A percentile compares a stretch with the other conserved stretches of the same genome.
Conservation (phyloP, 306 rosid species). For the Vicia villosa region DNA sequence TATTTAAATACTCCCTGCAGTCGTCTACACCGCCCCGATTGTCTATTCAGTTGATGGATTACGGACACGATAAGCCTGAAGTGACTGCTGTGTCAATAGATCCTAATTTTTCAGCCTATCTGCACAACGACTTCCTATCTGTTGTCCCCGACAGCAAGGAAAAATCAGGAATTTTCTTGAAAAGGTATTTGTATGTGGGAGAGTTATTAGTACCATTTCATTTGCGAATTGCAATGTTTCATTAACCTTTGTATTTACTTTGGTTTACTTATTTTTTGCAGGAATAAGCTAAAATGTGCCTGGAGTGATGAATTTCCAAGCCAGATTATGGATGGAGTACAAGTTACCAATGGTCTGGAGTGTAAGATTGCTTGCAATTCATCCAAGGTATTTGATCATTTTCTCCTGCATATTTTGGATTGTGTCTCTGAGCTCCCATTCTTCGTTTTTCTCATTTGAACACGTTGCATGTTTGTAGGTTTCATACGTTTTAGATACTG, state of each 20-base stretch:
- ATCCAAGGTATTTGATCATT: conserved; percentile 63
- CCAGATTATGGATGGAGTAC: conserved; percentile 76
- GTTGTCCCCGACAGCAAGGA: conserved; percentile 75
- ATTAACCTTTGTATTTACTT: conserved; percentile 37
- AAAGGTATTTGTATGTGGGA: conserved; percentile 60
- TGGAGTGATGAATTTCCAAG: conserved; percentile 66
- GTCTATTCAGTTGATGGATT: conserved; percentile 93
- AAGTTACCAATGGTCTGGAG: conserved; percentile 83
- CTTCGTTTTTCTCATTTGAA: conserved; percentile 34
- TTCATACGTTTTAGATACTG: conserved; percentile 95
- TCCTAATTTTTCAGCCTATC: conserved; percentile 85
- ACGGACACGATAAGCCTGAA: conserved; percentile 91
- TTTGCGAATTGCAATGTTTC: conserved; percentile 21
- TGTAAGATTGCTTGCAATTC: conserved; percentile 96
- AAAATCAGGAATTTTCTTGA: conserved; percentile 78
- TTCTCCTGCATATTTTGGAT: conserved; percentile 25
- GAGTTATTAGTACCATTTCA: conserved; percentile 29
- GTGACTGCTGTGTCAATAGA: conserved; percentile 94
- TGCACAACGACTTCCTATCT: conserved; percentile 77
- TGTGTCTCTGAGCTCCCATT: conserved; percentile 38
- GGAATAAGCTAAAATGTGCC: conserved; percentile 69
- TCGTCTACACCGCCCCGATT: conserved; percentile 62
- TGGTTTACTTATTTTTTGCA: conserved; percentile 40
- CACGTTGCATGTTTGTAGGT: conserved; percentile 60
- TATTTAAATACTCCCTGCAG: conserved; percentile 48